phyloP scores from a whole-genome alignment of 2,329 filamentous ascomycete species.

The Cercospora citrullina region DNA sequence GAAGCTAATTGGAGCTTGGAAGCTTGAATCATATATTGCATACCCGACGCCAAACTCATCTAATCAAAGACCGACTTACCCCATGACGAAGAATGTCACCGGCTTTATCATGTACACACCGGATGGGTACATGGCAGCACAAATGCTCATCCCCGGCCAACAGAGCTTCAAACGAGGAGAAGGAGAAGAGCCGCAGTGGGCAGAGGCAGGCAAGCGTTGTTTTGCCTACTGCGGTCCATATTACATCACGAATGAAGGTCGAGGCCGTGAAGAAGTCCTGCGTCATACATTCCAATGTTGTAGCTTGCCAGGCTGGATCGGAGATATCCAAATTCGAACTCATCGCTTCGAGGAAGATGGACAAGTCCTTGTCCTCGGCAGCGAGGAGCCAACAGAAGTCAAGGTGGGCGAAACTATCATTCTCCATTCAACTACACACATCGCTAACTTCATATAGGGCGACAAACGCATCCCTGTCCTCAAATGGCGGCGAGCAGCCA shows the following conservation, averaged over 20 bases:
- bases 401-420: slow-evolving; percentile 31
- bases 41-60: slow-evolving; percentile 40
- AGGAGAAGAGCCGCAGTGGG: slow-evolving; percentile 43
- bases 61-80: slow-evolving; percentile 39
- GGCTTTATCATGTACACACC: slow-evolving; percentile 44
- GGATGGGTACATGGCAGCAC: slow-evolving; percentile 43
- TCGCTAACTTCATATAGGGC: slow-evolving; percentile 30
- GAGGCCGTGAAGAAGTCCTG: slow-evolving; percentile 38
- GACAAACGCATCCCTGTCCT: slow-evolving; percentile 41
- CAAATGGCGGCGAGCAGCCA: slow-evolving; percentile 39
- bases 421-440: neutral
- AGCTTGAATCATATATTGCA: slow-evolving; percentile 43
- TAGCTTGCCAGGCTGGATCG: slow-evolving; percentile 43
- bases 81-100: slow-evolving; percentile 41
- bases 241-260: slow-evolving; percentile 41
- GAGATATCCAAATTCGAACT: slow-evolving; percentile 41
- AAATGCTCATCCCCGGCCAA: slow-evolving; percentile 43
- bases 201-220: slow-evolving; percentile 42
- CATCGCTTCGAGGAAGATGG: slow-evolving; percentile 43
- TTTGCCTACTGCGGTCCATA: slow-evolving; percentile 43
- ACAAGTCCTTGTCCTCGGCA: slow-evolving; percentile 42
- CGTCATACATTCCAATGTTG: slow-evolving; percentile 43
- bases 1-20: slow-evolving; percentile 41
- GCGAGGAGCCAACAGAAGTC: slow-evolving; percentile 42
- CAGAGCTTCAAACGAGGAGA: slow-evolving; percentile 41